Conservation (phyloP, 768 basidiomycete genomes). For the Pulveroboletus sp. region DNA sequence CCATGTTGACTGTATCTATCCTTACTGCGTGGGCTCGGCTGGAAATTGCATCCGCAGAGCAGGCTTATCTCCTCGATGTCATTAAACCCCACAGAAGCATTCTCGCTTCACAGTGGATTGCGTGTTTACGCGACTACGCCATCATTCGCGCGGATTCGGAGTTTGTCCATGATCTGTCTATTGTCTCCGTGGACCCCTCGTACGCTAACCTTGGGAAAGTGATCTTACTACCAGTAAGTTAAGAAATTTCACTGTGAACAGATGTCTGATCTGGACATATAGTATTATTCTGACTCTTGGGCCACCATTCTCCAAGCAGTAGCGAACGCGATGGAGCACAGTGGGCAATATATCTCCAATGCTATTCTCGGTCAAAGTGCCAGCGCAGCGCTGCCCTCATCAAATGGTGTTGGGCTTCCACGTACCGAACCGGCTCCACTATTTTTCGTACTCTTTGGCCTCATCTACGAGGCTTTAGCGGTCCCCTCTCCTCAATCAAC, state of each 20-base stretch:
- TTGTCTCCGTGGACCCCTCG: slow-evolving; percentile 71
- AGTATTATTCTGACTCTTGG: slow-evolving; percentile 91
- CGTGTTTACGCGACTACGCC: slow-evolving; percentile 87
- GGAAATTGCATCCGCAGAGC: slow-evolving; percentile 68
- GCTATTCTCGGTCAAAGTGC: slow-evolving; percentile 72
- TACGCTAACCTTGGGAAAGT: slow-evolving; percentile 89
- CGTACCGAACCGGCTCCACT: slow-evolving; percentile 65
- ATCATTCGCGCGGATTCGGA: slow-evolving; percentile 88
- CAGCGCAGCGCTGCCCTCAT: slow-evolving; percentile 12
- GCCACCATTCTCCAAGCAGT: slow-evolving; percentile 79
- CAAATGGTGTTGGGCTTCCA: slow-evolving; percentile 19
- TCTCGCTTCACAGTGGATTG: slow-evolving; percentile 83
- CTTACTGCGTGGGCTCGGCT: slow-evolving; percentile 95
- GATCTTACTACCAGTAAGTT: slow-evolving; percentile 80
- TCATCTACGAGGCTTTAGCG: slow-evolving; percentile 86
- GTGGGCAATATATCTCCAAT: slow-evolving; percentile 62
- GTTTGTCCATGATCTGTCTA: slow-evolving; percentile 68
- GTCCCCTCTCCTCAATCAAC: slow-evolving; percentile 59
- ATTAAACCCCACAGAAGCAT: slow-evolving; percentile 73
- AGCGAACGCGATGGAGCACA: slow-evolving; percentile 67
- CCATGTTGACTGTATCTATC: slow-evolving; percentile 90
- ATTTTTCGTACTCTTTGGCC: slow-evolving; percentile 88
- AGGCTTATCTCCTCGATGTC: slow-evolving; percentile 74
- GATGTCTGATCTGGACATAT: slow-evolving; percentile 1
- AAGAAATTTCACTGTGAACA: background rate